Base-by-base conservation (phyloP, 257 asterid species). In the Scutellaria minor region DNA sequence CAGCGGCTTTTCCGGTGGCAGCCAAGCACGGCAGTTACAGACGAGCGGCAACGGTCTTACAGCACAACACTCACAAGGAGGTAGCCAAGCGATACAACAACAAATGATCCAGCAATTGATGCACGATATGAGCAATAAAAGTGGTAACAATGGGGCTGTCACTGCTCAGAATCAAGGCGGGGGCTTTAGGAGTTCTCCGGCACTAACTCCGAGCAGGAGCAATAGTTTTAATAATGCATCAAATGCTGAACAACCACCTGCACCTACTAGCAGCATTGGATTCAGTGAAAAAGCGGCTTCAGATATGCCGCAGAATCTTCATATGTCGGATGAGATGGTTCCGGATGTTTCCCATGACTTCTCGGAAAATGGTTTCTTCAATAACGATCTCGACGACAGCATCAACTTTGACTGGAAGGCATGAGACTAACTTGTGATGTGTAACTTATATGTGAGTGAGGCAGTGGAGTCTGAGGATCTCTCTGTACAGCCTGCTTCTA, bases 381-480 rank as follows among this genome's bases (percentile, higher is more conserved):
- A 75, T 83, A 67, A 66, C 51, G 97, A 91, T 70, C 85, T 91
- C 46, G 98, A 94, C 24, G 96, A 88, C 67, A 78, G 42, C 77
- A 83, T 85, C 89, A 85, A 79, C 83, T 91, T 88, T 67, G 86
- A 80, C 73, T 91, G 97, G 97, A 91, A 91, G 84, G 89, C 78
- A 14, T 80, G 87, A 88, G 87, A 88, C 82, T 66, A 69, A 81
- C 86, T 46, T 75, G 24, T 42, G 63, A 50, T 71, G 31, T 70
- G 39, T 44, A 64, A 56, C 47, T 70, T 47, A 41, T 66, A 60
- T 64, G 27, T 40, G 54, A 41, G 41, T 39, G 47, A 59, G 72
- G 72, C 63, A 51, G 50, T 62, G 60, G 59, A 31, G 71, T 45
- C 70, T 59, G 83, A 81, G 57, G 53, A 76, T 78, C 70, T 69